Evolutionary conservation across 129 eudicot genomes (phyloP).

Genomic region (Flaveria robusta): DNA sequence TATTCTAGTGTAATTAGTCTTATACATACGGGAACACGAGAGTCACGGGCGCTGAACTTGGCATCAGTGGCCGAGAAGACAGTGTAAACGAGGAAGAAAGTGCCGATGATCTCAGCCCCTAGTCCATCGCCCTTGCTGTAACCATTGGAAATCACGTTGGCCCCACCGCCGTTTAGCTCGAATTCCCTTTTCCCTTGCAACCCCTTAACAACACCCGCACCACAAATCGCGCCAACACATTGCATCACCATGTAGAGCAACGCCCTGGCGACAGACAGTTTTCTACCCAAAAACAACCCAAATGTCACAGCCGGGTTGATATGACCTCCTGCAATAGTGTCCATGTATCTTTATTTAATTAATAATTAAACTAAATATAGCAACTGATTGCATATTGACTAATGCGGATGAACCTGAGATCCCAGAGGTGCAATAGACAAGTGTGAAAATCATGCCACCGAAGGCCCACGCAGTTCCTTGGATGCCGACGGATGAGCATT

Average conservation of each 20-base stretch:
- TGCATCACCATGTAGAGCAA: conserved; percentile 42
- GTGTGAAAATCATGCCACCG: conserved; percentile 44
- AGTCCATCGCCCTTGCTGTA: conserved; percentile 21
- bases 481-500: conserved; percentile 61
- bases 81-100: conserved; percentile 66
- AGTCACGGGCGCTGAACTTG: conserved; percentile 80
- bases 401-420: conserved; percentile 37
- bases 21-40: conserved; percentile 73
- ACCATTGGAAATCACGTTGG: conserved; percentile 25
- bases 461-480: conserved; percentile 60
- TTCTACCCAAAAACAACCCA: conserved; percentile 65
- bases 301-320: conserved; percentile 82
- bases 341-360: neutral
- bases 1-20: neutral
- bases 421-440: conserved; percentile 42
- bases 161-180: conserved; percentile 44
- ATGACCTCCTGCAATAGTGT: conserved; percentile 61
- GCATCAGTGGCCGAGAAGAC: conserved; percentile 88
- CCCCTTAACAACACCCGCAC: conserved; percentile 64
- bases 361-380: neutral
- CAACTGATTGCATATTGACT: neutral
- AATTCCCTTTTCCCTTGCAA: conserved; percentile 45
- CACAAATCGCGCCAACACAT: conserved; percentile 39
- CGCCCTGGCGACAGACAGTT: conserved; percentile 32
- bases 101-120: conserved; percentile 34